phyloP scores from a whole-genome alignment of 805 yeast species.

The Candida anglica region DNA sequence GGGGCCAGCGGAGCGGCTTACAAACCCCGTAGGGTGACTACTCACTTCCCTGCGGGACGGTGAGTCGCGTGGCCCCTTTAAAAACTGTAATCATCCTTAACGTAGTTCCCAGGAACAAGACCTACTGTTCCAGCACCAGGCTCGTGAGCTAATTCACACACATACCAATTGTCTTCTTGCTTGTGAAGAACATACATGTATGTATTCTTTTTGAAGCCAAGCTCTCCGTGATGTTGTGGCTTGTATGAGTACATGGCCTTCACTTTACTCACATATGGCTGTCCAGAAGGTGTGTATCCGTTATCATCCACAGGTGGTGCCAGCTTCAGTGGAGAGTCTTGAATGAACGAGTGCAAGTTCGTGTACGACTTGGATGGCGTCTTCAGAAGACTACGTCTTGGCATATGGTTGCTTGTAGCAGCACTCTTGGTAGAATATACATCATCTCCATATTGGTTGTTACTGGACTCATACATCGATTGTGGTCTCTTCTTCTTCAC shows the following conservation, averaged over 20 bases:
- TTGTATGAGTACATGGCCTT: conserved; percentile 35
- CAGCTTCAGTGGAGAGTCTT: conserved; percentile 3
- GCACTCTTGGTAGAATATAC: background rate
- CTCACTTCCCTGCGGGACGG: no score
- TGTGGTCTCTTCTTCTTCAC: conserved; percentile 3
- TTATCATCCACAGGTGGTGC: conserved; percentile 2
- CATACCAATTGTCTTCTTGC: conserved; percentile 43
- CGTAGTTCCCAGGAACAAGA: conserved; percentile 41
- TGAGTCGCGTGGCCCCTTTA: no score
- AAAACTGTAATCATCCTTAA: no score
- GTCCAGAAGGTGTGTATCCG: conserved; percentile 27
- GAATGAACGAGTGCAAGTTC: conserved; percentile 26
- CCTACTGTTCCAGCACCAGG: conserved; percentile 34
- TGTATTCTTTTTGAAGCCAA: conserved; percentile 38
- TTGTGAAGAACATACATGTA: conserved; percentile 37
- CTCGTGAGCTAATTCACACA: conserved; percentile 32
- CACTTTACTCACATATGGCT: conserved; percentile 30
- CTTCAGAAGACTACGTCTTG: conserved; percentile 21
- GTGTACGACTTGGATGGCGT: conserved; percentile 32
- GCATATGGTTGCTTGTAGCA: background rate
- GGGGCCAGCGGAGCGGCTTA: no score
- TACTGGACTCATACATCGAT: conserved; percentile 3
- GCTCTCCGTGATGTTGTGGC: conserved; percentile 40
- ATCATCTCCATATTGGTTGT: background rate
- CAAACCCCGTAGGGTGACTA: no score